phyloP scores from a whole-genome alignment of 2,329 filamentous ascomycete species.

The Ophiostoma angusticollis region DNA sequence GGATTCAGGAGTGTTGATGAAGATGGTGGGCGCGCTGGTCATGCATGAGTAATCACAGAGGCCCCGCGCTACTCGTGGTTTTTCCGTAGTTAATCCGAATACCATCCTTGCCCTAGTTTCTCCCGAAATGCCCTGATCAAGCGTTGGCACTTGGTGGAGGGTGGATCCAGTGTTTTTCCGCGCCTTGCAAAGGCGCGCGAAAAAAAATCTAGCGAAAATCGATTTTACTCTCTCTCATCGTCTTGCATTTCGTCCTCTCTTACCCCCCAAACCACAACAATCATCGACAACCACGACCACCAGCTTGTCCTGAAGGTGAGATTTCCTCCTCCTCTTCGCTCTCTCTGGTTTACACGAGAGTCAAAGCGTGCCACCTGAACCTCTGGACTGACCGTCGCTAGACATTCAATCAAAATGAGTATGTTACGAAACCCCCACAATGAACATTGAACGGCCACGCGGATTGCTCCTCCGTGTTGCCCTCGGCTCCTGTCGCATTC shows the following conservation, averaged over 20 bases:
- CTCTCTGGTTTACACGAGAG: not conserved
- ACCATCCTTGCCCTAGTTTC: not conserved
- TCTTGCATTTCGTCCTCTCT: slow-evolving; percentile 4
- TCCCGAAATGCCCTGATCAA: not conserved
- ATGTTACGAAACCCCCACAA: slow-evolving; percentile 23
- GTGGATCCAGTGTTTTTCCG: not conserved
- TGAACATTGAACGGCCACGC: too few relatives aligned
- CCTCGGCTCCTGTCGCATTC: not conserved
- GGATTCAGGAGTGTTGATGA: too few relatives aligned
- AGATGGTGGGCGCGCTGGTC: too few relatives aligned
- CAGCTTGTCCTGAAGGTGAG: slow-evolving; percentile 12
- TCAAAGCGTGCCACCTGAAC: not conserved
- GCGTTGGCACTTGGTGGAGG: not conserved
- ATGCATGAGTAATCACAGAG: too few relatives aligned
- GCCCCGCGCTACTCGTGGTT: not conserved
- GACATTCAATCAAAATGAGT: slow-evolving; percentile 42
- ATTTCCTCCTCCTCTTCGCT: not conserved
- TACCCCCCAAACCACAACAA: slow-evolving; percentile 1
- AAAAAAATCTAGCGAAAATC: slow-evolving; percentile 6
- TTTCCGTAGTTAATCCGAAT: not conserved
- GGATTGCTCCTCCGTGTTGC: too few relatives aligned
- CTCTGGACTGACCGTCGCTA: slow-evolving; percentile 10
- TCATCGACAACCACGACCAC: slow-evolving; percentile 10
- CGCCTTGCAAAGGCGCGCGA: not conserved
- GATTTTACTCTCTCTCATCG: slow-evolving; percentile 3